Evolutionary conservation across 805 yeast genomes (phyloP).

Genomic region (Yueomyces sp.): DNA sequence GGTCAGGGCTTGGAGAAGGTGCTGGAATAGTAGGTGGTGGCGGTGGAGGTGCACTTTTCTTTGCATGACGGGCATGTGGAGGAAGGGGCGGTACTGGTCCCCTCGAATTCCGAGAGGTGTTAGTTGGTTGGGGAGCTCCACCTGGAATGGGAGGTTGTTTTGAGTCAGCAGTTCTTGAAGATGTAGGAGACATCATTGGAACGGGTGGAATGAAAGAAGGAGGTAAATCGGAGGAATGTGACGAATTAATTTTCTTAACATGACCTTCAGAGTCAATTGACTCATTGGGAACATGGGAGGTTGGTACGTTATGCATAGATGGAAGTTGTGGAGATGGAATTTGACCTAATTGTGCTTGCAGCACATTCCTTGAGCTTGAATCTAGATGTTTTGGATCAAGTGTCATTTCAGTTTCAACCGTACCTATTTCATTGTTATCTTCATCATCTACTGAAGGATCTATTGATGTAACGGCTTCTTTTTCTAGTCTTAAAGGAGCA

Average conservation of each 20-base stretch:
- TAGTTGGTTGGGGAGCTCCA: not conserved
- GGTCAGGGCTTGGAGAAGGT: constrained; percentile 2
- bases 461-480: too few relatives aligned
- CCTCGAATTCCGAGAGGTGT: not conserved
- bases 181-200: constrained; percentile 7
- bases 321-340: too few relatives aligned
- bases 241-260: too few relatives aligned
- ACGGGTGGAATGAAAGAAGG: constrained; percentile 1
- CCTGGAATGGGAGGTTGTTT: constrained; percentile 3
- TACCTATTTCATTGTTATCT: too few relatives aligned
- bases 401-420: too few relatives aligned
- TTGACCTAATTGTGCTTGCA: too few relatives aligned
- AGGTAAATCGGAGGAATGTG: not conserved
- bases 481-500: not conserved
- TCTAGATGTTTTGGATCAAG: too few relatives aligned
- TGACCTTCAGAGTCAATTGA: too few relatives aligned
- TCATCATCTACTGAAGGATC: too few relatives aligned
- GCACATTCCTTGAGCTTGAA: too few relatives aligned
- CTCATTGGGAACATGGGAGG: too few relatives aligned
- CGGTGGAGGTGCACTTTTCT: constrained; percentile 8
- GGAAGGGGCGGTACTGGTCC: constrained; percentile 1
- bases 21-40: constrained; percentile 7
- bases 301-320: too few relatives aligned
- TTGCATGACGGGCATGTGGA: constrained; percentile 2
- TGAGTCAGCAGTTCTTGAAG: not conserved